Conservation (phyloP, 2,329 filamentous ascomycete species). For the Lecanicillium sp. region DNA sequence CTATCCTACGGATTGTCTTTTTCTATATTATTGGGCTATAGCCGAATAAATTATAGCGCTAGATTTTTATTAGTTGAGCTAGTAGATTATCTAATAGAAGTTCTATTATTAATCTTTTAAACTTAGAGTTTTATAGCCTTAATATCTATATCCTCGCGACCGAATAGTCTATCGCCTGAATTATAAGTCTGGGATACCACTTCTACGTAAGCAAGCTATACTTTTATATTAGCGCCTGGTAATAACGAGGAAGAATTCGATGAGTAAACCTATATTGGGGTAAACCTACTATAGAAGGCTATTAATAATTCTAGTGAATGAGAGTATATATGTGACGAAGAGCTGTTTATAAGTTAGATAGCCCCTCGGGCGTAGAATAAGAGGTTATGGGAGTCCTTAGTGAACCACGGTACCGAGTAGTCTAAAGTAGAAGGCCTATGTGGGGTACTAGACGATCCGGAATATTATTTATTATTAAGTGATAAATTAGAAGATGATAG, state of each 20-base stretch:
- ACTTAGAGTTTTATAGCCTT: neutral
- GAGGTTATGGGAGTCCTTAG: neutral
- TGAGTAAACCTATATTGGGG: neutral
- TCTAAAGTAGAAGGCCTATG: neutral
- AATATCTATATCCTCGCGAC: neutral
- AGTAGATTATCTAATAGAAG: neutral
- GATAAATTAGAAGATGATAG: neutral
- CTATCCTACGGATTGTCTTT: neutral
- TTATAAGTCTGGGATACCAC: neutral
- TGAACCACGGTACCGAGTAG: neutral
- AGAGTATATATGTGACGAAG: neutral
- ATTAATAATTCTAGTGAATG: neutral
- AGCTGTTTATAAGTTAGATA: neutral
- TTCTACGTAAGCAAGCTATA: neutral
- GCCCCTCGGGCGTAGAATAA: neutral
- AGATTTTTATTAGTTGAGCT: neutral
- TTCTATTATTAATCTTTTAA: neutral
- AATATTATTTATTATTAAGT: conserved; percentile 2
- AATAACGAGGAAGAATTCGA: neutral
- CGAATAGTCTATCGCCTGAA: neutral
- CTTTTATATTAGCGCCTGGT: neutral
- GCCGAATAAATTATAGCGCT: neutral
- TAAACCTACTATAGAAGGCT: neutral
- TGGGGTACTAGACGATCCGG: neutral
- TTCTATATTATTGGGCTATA: neutral